These are phyloP conservation scores for Wilhelminamyces savonicus DNA, from an alignment of 805 yeast genomes.

Conservation along the genomic window DNA sequence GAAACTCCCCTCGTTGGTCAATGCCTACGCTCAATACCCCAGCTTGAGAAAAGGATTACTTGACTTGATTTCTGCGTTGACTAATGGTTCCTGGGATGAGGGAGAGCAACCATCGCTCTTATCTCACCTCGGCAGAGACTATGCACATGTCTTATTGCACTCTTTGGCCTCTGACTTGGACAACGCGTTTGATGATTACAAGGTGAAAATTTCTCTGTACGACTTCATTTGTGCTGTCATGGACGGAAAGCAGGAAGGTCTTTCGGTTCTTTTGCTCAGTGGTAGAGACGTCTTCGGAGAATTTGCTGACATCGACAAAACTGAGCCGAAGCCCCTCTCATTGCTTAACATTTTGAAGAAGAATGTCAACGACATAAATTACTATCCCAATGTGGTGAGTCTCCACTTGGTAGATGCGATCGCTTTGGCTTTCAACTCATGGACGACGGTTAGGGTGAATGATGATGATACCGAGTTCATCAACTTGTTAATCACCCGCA, in stretches of 20 bases:
- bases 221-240: constrained; percentile 62
- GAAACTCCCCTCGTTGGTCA: constrained; percentile 50
- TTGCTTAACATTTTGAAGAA: constrained; percentile 50
- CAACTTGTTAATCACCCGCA: constrained; percentile 30
- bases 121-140: constrained; percentile 69
- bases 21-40: constrained; percentile 46
- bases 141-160: constrained; percentile 54
- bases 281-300: constrained; percentile 46
- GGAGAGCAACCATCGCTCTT: constrained; percentile 70
- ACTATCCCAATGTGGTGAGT: constrained; percentile 57
- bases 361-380: constrained; percentile 45
- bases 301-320: constrained; percentile 10
- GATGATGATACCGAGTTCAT: constrained; percentile 45
- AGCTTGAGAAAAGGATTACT: constrained; percentile 46
- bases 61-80: constrained; percentile 50
- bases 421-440: constrained; percentile 67
- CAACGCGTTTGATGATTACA: constrained; percentile 46
- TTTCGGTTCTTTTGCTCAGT: constrained; percentile 64
- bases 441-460: constrained; percentile 59
- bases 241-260: constrained; percentile 63
- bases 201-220: constrained; percentile 50
- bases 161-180: constrained; percentile 57
- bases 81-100: constrained; percentile 48
- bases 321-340: constrained; percentile 25
- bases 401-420: constrained; percentile 67